phyloP scores from a whole-genome alignment of 1,139 yeast species.

The Geotrichum reessii region DNA sequence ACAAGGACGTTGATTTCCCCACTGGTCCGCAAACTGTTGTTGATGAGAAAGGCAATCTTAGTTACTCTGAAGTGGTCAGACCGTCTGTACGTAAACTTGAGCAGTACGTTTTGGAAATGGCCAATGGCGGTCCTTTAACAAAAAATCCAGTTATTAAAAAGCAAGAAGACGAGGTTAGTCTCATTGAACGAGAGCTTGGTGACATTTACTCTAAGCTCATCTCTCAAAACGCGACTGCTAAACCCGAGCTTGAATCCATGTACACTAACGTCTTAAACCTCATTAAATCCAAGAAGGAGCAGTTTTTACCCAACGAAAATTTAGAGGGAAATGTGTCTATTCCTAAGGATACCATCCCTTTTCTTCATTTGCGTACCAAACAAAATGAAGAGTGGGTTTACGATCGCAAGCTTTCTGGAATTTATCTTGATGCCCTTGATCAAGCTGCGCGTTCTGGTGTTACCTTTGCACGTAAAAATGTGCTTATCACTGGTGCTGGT shows the following conservation, averaged over 20 bases:
- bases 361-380: constrained; percentile 84
- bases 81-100: constrained; percentile 90
- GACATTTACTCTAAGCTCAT: constrained; percentile 76
- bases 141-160: constrained; percentile 45
- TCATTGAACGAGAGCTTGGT: constrained; percentile 69
- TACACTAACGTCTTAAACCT: constrained; percentile 46
- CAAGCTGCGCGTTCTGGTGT: constrained; percentile 88
- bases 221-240: constrained; percentile 70
- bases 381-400: constrained; percentile 74
- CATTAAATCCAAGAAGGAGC: constrained; percentile 37
- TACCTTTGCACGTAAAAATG: constrained; percentile 81
- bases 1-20: constrained; percentile 89
- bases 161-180: constrained; percentile 50
- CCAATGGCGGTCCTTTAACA: constrained; percentile 86
- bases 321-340: constrained; percentile 33
- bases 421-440: constrained; percentile 85
- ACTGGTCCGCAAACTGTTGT: constrained; percentile 91
- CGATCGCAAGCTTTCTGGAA: constrained; percentile 69
- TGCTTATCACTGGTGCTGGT: constrained; percentile 96
- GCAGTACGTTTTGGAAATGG: constrained; percentile 94
- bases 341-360: constrained; percentile 78
- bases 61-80: constrained; percentile 78
- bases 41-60: constrained; percentile 80
- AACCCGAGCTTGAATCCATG: constrained; percentile 68
- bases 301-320: constrained; percentile 31